Evolutionary conservation across 2,329 filamentous ascomycete genomes (phyloP), one percentile per base, ranked within the genome.

Genomic region (Fusarium liriodendri): DNA sequence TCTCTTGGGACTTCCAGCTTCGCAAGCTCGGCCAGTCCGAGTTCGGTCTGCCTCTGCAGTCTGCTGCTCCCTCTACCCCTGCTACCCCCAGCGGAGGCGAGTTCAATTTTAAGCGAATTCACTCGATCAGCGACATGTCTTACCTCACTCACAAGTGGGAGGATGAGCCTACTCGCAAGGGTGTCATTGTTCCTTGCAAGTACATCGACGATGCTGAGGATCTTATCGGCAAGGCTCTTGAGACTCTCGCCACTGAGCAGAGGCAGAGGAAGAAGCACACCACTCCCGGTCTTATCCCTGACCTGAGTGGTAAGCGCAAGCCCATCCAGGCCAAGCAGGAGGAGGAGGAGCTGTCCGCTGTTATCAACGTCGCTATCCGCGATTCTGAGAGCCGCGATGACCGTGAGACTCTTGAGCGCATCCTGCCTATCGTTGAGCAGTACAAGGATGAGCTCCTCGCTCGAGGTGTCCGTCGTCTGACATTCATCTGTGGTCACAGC

Each of bases 151-250:
- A 90, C 74, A 92, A 93, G 81, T 89, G 90, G 62, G 90, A 93
- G 47, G 88, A 91, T 45, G 95, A 98, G 84, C 94, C 94, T 37
- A 91, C 89, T 33, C 91, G 97, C 79, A 97, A 97, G 87, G 97
- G 97, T 89, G 95, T 97, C 64, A 97, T 99, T 73, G 91, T 98
- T 54, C 95, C 97, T 35, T 95, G 97, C 79, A 93, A 92, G 79
- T 99, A 97, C 84, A 87, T 99, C 47, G 97, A 99, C 73, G 97
- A 99, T 80, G 94, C 93, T 16, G 97, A 98, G 78, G 97, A 99
- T 79, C 88, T 93, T 71, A 88, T 99, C 37, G 87, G 89, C 77
- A 94, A 94, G 84, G 97, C 95, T 22, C 87, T 99, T 5, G 96
- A 98, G 79, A 89, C 91, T 8, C 93, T 99, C 81, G 93, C 94